Base-by-base conservation (phyloP, 352 stramenopile species). In the Aphanomyces astaci region DNA sequence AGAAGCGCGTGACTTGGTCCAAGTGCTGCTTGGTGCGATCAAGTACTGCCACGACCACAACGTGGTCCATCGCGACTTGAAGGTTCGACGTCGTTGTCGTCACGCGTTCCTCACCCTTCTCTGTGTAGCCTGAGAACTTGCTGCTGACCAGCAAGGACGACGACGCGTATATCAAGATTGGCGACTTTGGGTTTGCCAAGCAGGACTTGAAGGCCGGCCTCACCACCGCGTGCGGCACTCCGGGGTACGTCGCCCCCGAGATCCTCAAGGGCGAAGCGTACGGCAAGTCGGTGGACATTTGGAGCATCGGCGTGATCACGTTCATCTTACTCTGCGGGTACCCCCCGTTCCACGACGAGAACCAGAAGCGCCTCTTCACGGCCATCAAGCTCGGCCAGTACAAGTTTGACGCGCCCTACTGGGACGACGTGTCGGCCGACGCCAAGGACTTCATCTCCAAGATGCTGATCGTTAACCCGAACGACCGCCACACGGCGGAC, bases 111-210 rank as follows among this genome's bases (percentile, higher is more conserved):
- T 36, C 74, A 51, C 63, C 90, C 80, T 90, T 83, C 96, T 86
- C 74, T 96, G 25, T 88, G 15, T 93, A 96, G 67, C 88, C 88
- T 0, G 88, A 96, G 72, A 97, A 96, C 73, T 64, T 97, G 49
- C 71, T 97, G 59, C 77, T 94, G 33, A 82, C 81, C 71, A 94
- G 78, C 64, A 77, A 86, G 5, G 77, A 87, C 7, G 86, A 96
- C 67, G 89, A 97, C 67, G 84, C 90, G 4, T 84, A 77, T 53
- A 96, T 97, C 54, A 97, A 97, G 72, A 75, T 97, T 11, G 91
- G 89, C 0, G 91, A 97, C 73, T 97, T 97, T 79, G 91, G 91
- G 2, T 97, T 98, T 67, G 90, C 92, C 15, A 96, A 96, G 73
- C 84, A 92, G 4, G 81, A 92, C 4, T 77, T 73, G 0, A 86